phyloP scores from a whole-genome alignment of 306 rosid genomes.

The Cyamopsis tetragonoloba region DNA sequence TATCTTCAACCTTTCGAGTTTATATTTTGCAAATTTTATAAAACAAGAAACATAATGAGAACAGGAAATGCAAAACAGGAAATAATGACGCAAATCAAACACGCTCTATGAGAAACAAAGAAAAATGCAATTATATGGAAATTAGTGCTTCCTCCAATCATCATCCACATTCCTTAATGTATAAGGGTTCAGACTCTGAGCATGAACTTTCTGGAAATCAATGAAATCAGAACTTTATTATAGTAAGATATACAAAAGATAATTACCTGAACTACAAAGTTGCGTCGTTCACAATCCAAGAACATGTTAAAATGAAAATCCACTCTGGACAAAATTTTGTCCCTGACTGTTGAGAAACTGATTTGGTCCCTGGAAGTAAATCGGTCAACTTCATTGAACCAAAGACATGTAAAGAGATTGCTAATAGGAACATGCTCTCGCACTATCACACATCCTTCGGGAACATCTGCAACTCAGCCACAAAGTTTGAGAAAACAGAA shows the following conservation, averaged over 20 bases:
- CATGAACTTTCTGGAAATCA: not conserved
- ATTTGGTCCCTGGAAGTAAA: constrained; percentile 95
- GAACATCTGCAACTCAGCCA: constrained; percentile 77
- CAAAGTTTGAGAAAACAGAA: constrained; percentile 19
- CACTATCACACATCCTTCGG: constrained; percentile 90
- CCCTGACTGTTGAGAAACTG: constrained; percentile 81
- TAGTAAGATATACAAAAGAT: constrained; percentile 1
- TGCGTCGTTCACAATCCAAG: constrained; percentile 89
- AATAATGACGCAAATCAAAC: no score
- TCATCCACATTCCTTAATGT: constrained; percentile 13
- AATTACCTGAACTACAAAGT: constrained; percentile 86
- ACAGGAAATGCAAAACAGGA: no score
- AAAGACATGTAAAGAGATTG: constrained; percentile 87
- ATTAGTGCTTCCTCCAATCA: not conserved
- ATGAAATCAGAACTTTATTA: not conserved
- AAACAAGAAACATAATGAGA: no score
- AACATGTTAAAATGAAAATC: constrained; percentile 82
- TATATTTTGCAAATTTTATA: no score
- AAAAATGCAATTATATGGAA: not conserved
- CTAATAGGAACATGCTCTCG: constrained; percentile 91
- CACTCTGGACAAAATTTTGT: constrained; percentile 53
- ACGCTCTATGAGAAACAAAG: not conserved
- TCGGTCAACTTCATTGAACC: constrained; percentile 98
- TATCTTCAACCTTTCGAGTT: no score
- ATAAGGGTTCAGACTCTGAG: not conserved